Conservation (phyloP, 495 filamentous ascomycete species). For the Recurvomyces mirabilis region DNA sequence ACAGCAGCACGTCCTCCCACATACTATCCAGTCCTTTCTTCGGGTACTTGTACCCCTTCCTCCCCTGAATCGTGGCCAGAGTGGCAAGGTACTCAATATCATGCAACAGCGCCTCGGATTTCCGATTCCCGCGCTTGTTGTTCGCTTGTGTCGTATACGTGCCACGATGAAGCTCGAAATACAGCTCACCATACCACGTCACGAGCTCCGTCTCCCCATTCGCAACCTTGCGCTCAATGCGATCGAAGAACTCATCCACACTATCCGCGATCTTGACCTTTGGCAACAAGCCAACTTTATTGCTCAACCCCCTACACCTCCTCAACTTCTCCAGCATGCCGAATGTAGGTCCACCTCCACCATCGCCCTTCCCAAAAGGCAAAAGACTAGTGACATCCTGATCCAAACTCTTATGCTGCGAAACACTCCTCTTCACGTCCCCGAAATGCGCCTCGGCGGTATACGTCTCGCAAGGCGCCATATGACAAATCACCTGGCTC, state of each 20-base stretch:
- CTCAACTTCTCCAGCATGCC: constrained; percentile 89
- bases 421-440: constrained; percentile 80
- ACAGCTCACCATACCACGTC: constrained; percentile 97
- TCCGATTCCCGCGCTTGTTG: constrained; percentile 89
- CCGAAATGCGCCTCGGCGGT: constrained; percentile 92
- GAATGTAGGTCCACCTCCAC: constrained; percentile 90
- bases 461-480: constrained; percentile 89
- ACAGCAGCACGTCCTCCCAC: constrained; percentile 80
- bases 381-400: constrained; percentile 78
- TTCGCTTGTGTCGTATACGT: constrained; percentile 96
- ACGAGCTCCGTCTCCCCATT: constrained; percentile 65
- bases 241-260: constrained; percentile 92
- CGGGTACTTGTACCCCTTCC: constrained; percentile 63
- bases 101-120: constrained; percentile 69
- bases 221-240: constrained; percentile 55
- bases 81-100: constrained; percentile 86
- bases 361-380: constrained; percentile 92
- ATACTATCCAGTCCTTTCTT: constrained; percentile 84
- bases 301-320: constrained; percentile 85
- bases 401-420: constrained; percentile 91
- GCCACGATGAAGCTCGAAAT: constrained; percentile 92
- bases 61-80: constrained; percentile 55
- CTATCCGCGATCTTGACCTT: constrained; percentile 81
- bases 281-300: constrained; percentile 71
- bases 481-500: constrained; percentile 93